Base-by-base conservation (phyloP, 768 basidiomycete species). In the Mycena galericulata region DNA sequence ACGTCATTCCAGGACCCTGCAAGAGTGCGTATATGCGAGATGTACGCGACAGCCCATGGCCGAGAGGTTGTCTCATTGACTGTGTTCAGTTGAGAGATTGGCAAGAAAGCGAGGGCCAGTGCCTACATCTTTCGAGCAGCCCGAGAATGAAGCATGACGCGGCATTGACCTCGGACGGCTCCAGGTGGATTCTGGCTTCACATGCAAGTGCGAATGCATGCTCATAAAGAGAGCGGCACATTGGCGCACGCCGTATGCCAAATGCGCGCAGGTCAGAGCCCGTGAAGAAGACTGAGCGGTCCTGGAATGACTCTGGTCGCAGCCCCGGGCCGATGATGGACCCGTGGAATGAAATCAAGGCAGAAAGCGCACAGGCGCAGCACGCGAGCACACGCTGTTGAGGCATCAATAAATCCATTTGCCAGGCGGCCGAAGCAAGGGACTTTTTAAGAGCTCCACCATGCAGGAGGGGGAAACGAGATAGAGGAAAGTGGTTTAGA, bases 231-330 rank as follows among this genome's bases (percentile, higher is more conserved):
- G 49, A 41, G 20, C 55, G 64, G 36, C 15, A 66, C 40, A 66
- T 26, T 6, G 69, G 38, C 10, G 64, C 64, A 26, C 69, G 47
- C 24, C 69, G 59, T 8, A 51, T 41, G 11, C 69, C 69, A 32
- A 57, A 70, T 22, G 2, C 24, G 15, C 65, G 64, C 18, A 70
- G 65, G 54, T 70, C 65, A 2, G 69, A 34, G 24, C 65, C 69
- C 1, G n/a, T 30, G 27, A 45, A 70, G 29, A 70, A 57, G 5
- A 58, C 46, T 30, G 64, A 53, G 11, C 14, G 24, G 40, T 70
- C 69, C 24, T 18, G 18, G 27, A 70, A 45, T 1, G 69, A 70
- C 20, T 43, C 41, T 18, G 54, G 61, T 20, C 24, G 38, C 2
- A 47, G 59, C 3, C 67, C 62, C 24, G 59, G 65, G 0, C 69